Percentiles rank a stretch among this genome's conserved stretches.
Conservation (phyloP, 345 rosid species). For the Diplotaxis tenuifolia region DNA sequence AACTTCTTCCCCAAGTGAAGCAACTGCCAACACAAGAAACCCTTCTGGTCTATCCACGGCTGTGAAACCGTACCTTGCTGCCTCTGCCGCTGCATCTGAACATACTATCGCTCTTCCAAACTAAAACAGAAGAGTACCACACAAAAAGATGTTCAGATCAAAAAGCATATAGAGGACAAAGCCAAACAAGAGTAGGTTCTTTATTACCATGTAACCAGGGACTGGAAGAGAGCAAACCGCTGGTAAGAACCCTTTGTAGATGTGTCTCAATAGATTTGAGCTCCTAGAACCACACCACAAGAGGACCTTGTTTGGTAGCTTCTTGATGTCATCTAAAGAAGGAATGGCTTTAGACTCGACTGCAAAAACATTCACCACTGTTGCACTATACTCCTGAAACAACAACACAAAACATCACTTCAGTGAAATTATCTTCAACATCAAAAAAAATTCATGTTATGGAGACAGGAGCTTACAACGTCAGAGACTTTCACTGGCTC, state of each 20-base stretch:
- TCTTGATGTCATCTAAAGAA: slow-evolving; percentile 60
- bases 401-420: neutral
- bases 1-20: slow-evolving; percentile 55
- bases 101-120: slow-evolving; percentile 83
- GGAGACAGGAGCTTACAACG: slow-evolving; percentile 35
- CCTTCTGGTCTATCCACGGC: slow-evolving; percentile 76
- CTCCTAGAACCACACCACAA: slow-evolving; percentile 84
- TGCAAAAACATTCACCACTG: slow-evolving; percentile 56
- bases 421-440: neutral
- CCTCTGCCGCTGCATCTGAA: slow-evolving; percentile 82
- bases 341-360: slow-evolving; percentile 57
- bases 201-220: slow-evolving; percentile 71
- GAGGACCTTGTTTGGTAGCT: slow-evolving; percentile 63
- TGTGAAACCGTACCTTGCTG: slow-evolving; percentile 72
- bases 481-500: slow-evolving; percentile 74
- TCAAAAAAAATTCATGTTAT: too few relatives aligned
- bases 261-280: slow-evolving; percentile 62
- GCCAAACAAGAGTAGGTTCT: neutral
- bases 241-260: slow-evolving; percentile 71
- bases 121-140: slow-evolving; percentile 32
- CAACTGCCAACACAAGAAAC: slow-evolving; percentile 64
- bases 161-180: neutral
- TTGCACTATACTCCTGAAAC: slow-evolving; percentile 58
- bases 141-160: neutral
- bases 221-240: slow-evolving; percentile 68